phyloP scores from a whole-genome alignment of 352 stramenopile genomes.

The Pythium phragmiticola region DNA sequence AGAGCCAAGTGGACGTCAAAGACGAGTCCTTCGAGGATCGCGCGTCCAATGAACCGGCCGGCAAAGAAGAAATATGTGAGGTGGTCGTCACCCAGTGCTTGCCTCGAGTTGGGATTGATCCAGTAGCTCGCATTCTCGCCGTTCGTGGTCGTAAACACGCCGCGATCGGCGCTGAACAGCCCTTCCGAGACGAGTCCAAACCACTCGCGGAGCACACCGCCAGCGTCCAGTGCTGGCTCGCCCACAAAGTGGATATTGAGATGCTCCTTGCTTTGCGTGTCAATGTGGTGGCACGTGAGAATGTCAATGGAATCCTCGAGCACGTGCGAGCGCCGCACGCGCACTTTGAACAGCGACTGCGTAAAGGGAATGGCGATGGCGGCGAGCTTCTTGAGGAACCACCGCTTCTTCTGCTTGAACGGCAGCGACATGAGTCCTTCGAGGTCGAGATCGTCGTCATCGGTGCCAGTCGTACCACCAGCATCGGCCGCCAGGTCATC shows the following conservation, averaged over 20 bases:
- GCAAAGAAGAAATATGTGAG: constrained; percentile 61
- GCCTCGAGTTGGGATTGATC: constrained; percentile 54
- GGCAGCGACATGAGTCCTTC: constrained; percentile 43
- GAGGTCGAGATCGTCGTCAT: constrained; percentile 27
- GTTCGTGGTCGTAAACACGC: constrained; percentile 56
- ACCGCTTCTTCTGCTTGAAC: constrained; percentile 43
- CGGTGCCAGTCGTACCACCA: neutral
- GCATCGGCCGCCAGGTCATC: constrained; percentile 1
- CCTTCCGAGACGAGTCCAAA: constrained; percentile 58
- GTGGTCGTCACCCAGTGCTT: constrained; percentile 26
- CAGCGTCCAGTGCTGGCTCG: constrained; percentile 64
- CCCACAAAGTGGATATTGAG: constrained; percentile 73
- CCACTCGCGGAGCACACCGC: constrained; percentile 66
- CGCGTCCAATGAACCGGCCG: constrained; percentile 61
- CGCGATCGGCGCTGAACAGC: constrained; percentile 52
- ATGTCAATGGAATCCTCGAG: constrained; percentile 67
- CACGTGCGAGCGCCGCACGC: constrained; percentile 50
- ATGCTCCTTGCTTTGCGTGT: constrained; percentile 46
- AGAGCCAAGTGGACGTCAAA: constrained; percentile 61
- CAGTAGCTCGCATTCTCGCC: constrained; percentile 71
- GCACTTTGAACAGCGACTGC: constrained; percentile 57
- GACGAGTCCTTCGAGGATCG: constrained; percentile 63
- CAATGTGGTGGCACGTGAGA: constrained; percentile 34
- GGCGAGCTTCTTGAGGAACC: constrained; percentile 71
- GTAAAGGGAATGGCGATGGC: constrained; percentile 57